Percentiles rank a stretch among this genome's conserved stretches.
Evolutionary conservation across 2,329 filamentous ascomycete species (phyloP).

Genomic region (Dendrostoma leiphaemia): DNA sequence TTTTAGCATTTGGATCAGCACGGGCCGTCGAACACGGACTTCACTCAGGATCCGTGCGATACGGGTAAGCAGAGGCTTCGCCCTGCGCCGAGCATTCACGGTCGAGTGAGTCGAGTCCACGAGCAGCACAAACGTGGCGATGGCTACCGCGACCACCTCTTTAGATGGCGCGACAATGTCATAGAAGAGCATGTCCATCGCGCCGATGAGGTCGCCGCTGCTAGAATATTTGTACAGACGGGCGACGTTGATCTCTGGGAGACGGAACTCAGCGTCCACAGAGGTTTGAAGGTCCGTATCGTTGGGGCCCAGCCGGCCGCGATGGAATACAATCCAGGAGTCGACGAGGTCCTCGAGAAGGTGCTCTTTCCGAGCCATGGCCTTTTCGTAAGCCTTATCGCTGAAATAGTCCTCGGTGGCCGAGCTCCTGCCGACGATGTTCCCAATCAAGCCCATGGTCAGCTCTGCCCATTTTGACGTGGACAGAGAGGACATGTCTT

Average conservation of each 20-base stretch:
- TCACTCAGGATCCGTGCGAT: conserved; percentile 22
- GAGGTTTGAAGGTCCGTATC: background rate
- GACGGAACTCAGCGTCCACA: conserved; percentile 23
- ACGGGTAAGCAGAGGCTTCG: conserved; percentile 25
- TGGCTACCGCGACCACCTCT: conserved; percentile 31
- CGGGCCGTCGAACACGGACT: conserved; percentile 8
- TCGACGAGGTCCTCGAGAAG: conserved; percentile 39
- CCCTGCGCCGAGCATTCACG: conserved; percentile 18
- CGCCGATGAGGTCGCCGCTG: conserved; percentile 25
- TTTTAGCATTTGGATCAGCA: conserved; percentile 22
- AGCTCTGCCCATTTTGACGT: conserved; percentile 33
- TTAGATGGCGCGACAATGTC: conserved; percentile 23
- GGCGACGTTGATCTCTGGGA: conserved; percentile 18
- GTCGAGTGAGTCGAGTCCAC: conserved; percentile 28
- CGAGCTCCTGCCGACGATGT: conserved; percentile 28
- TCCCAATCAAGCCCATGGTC: conserved; percentile 31
- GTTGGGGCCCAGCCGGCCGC: conserved; percentile 19
- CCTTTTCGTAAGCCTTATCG: conserved; percentile 26
- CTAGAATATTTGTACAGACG: conserved; percentile 19
- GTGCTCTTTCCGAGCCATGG: conserved; percentile 28
- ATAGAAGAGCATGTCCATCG: conserved; percentile 34
- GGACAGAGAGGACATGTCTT: conserved; percentile 32
- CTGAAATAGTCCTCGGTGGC: conserved; percentile 25
- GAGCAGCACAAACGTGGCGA: conserved; percentile 38
- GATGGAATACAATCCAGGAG: conserved; percentile 38